Percentiles rank a stretch among this genome's conserved stretches.
phyloP scores from a whole-genome alignment of 352 stramenopile species.

The Aphanomyces cochlioides region DNA sequence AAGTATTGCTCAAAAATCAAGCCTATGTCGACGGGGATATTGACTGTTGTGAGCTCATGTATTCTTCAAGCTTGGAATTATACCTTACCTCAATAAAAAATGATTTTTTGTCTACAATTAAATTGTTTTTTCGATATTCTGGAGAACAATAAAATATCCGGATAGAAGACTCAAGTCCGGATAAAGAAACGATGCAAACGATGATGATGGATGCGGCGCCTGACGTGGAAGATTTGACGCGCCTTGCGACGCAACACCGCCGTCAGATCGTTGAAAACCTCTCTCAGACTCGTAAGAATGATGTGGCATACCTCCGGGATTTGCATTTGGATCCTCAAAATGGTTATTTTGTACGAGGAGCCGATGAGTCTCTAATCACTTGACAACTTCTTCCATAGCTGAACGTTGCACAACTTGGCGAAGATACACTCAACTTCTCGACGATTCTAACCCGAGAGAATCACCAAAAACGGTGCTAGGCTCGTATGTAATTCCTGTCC shows the following conservation, averaged over 20 bases:
- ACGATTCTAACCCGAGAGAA: slow-evolving; percentile 8
- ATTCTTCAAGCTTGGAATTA: no score
- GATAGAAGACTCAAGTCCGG: background rate
- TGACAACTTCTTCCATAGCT: slow-evolving; percentile 64
- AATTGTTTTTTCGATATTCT: no score
- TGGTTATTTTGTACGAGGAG: slow-evolving; percentile 24
- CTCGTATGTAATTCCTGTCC: slow-evolving; percentile 53
- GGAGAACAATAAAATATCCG: background rate
- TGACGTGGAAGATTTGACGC: slow-evolving; percentile 42
- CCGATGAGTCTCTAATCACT: background rate
- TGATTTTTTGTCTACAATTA: no score
- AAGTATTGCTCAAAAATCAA: no score
- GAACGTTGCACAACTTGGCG: slow-evolving; percentile 64
- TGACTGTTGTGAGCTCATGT: no score
- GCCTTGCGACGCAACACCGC: slow-evolving; percentile 60
- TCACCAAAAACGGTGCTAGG: slow-evolving; percentile 51
- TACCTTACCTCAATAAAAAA: no score
- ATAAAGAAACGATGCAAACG: slow-evolving; percentile 1
- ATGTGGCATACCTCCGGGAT: slow-evolving; percentile 77
- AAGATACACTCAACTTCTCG: slow-evolving; percentile 47
- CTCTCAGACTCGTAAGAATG: slow-evolving; percentile 59
- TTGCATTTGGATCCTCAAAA: slow-evolving; percentile 56
- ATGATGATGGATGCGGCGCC: background rate
- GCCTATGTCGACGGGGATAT: no score
- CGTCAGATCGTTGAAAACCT: slow-evolving; percentile 72